These are phyloP conservation scores for Saccharomycopsis oosterbeekiorum DNA, from an alignment of 805 yeast genomes.

Conservation along the genomic window DNA sequence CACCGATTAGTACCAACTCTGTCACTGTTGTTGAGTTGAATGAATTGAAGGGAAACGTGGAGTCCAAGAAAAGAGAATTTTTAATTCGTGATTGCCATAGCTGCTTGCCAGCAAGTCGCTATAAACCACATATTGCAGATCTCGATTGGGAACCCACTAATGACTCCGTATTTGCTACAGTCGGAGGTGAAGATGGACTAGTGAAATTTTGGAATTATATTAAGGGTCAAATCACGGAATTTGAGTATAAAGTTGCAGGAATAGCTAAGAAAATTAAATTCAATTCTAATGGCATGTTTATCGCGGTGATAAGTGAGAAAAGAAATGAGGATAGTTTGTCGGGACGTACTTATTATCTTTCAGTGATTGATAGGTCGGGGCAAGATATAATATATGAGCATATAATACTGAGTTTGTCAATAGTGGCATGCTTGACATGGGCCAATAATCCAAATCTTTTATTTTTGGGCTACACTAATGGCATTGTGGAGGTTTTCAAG, in stretches of 20 bases:
- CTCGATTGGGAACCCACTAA: slow-evolving; percentile 9
- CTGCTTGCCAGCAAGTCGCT: neutral
- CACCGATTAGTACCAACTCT: neutral
- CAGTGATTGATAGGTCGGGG: neutral
- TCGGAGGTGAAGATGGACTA: slow-evolving; percentile 5
- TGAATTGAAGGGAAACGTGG: neutral
- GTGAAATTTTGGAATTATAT: slow-evolving; percentile 12
- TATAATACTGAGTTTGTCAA: neutral
- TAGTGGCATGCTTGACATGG: slow-evolving; percentile 7
- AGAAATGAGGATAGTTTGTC: neutral
- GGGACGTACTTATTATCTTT: neutral
- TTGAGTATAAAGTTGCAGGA: neutral
- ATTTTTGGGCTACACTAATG: slow-evolving; percentile 6
- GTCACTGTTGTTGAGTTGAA: neutral
- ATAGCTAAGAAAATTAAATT: slow-evolving; percentile 5
- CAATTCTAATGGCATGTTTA: slow-evolving; percentile 6
- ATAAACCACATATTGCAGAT: neutral
- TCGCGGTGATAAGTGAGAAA: slow-evolving; percentile 4
- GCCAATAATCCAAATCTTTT: slow-evolving; percentile 6
- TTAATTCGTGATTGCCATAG: neutral
- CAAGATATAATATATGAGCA: neutral
- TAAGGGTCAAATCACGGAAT: neutral
- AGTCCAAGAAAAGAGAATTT: neutral
- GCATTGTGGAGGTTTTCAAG: slow-evolving; percentile 3
- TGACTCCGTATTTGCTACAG: slow-evolving; percentile 7